A percentile compares a stretch with the other conserved stretches of the same genome.
Evolutionary conservation across 2,329 filamentous ascomycete genomes (phyloP).

Genomic region (Fusarium tricinctum): DNA sequence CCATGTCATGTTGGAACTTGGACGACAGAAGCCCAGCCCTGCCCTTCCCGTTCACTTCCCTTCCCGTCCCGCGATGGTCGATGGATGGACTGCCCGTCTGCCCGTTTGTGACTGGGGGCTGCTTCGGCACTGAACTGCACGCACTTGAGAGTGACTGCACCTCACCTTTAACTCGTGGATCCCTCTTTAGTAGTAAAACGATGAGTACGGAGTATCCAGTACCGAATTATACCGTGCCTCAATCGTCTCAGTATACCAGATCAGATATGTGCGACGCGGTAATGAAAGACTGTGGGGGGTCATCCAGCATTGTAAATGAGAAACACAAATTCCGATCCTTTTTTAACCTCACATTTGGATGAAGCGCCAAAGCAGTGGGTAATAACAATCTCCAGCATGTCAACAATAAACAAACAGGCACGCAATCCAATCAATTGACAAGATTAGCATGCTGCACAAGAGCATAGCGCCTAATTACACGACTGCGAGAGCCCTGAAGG

Average conservation of each 20-base stretch:
- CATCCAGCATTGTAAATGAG: slow-evolving; percentile 37
- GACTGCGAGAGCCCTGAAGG: slow-evolving; percentile 31
- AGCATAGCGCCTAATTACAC: slow-evolving; percentile 45
- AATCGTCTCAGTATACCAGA: slow-evolving; percentile 20
- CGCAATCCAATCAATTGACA: slow-evolving; percentile 43
- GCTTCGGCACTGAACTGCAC: slow-evolving; percentile 39
- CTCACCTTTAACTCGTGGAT: slow-evolving; percentile 18
- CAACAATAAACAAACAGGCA: slow-evolving; percentile 48
- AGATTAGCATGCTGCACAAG: slow-evolving; percentile 28
- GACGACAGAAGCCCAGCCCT: slow-evolving; percentile 25
- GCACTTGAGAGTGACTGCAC: slow-evolving; percentile 32
- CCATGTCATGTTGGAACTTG: background rate
- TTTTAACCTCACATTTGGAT: slow-evolving; percentile 6
- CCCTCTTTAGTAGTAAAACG: background rate
- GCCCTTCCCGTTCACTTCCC: slow-evolving; percentile 28
- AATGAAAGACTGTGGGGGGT: slow-evolving; percentile 42
- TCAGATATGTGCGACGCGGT: slow-evolving; percentile 36
- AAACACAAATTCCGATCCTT: slow-evolving; percentile 43
- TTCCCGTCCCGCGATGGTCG: slow-evolving; percentile 34
- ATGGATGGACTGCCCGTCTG: slow-evolving; percentile 29
- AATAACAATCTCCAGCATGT: slow-evolving; percentile 50
- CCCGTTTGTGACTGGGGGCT: slow-evolving; percentile 30
- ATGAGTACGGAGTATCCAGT: slow-evolving; percentile 22
- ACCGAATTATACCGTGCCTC: slow-evolving; percentile 33
- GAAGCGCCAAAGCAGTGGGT: slow-evolving; percentile 42